Evolutionary conservation across 1,284 basidiomycete genomes (phyloP).

Genomic region (Mycena sp.): DNA sequence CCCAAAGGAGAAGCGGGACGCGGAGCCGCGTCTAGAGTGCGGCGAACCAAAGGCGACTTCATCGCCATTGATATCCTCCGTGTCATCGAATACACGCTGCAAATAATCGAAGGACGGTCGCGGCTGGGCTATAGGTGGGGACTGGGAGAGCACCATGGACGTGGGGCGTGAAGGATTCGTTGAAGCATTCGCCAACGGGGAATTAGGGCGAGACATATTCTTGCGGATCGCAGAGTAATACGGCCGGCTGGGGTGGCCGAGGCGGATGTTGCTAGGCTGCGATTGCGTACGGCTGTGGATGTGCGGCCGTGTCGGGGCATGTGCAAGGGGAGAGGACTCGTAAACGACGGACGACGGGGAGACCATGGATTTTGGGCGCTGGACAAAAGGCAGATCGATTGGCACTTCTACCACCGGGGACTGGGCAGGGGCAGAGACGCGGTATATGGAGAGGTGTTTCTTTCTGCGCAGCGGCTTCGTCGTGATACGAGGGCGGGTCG

Average conservation of each 20-base stretch:
- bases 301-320: constrained; percentile 1
- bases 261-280: constrained; percentile 43
- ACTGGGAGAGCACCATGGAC: constrained; percentile 27
- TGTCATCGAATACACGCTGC: constrained; percentile 19
- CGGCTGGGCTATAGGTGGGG: not conserved
- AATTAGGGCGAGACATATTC: constrained; percentile 56
- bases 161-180: constrained; percentile 21
- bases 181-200: constrained; percentile 13
- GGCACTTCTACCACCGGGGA: constrained; percentile 19
- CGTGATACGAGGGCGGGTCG: constrained; percentile 3
- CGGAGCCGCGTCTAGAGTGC: too few relatives aligned
- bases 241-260: constrained; percentile 65
- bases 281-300: constrained; percentile 24
- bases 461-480: constrained; percentile 24
- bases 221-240: constrained; percentile 72
- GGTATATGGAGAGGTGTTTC: constrained; percentile 26
- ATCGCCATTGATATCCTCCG: not conserved
- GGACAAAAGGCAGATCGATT: constrained; percentile 14
- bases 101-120: constrained; percentile 32
- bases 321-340: not conserved
- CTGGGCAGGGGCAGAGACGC: constrained; percentile 23
- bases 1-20: constrained; percentile 18
- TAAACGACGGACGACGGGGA: constrained; percentile 7
- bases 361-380: constrained; percentile 28
- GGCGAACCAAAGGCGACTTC: too few relatives aligned